A percentile compares a stretch with the other conserved stretches of the same genome.
Conservation (phyloP, 1,284 basidiomycete genomes). For the Volvariella surrecta region DNA sequence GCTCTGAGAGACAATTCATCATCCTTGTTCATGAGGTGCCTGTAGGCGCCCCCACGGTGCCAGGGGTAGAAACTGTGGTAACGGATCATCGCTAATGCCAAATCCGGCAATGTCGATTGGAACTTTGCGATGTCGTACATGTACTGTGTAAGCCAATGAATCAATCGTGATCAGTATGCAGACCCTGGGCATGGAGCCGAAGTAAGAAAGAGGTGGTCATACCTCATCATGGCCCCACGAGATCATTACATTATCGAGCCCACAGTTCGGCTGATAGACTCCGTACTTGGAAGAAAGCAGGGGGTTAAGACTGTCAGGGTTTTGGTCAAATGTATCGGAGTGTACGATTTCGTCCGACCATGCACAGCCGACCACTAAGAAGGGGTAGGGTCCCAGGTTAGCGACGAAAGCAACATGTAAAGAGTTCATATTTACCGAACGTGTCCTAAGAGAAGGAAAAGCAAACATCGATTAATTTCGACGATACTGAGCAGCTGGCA, state of each 20-base stretch:
- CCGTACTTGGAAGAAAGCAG: slow-evolving; percentile 78
- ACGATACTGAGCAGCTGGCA: not conserved
- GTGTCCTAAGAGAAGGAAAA: slow-evolving; percentile 57
- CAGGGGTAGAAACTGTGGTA: slow-evolving; percentile 97
- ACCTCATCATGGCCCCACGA: slow-evolving; percentile 90
- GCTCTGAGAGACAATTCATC: slow-evolving; percentile 57
- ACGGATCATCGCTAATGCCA: slow-evolving; percentile 85
- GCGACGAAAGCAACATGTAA: slow-evolving; percentile 7
- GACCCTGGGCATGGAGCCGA: slow-evolving; percentile 7
- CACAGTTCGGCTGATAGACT: slow-evolving; percentile 80
- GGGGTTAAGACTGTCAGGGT: slow-evolving; percentile 67
- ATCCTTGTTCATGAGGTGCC: slow-evolving; percentile 65
- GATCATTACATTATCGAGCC: slow-evolving; percentile 86
- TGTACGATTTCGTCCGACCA: slow-evolving; percentile 83
- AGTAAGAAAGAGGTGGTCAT: slow-evolving; percentile 12
- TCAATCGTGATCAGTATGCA: slow-evolving; percentile 11
- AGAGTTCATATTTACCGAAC: slow-evolving; percentile 31
- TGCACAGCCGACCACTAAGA: slow-evolving; percentile 82
- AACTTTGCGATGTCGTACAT: slow-evolving; percentile 72
- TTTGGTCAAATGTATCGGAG: slow-evolving; percentile 74
- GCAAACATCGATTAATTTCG: slow-evolving; percentile 19
- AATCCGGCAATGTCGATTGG: slow-evolving; percentile 73
- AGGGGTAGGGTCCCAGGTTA: slow-evolving; percentile 6
- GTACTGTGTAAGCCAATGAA: slow-evolving; percentile 36
- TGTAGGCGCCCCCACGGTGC: slow-evolving; percentile 82